Evolutionary conservation across 2,329 filamentous ascomycete genomes (phyloP), one percentile per base, ranked within the genome.

Genomic region (Pseudocercospora cruenta): DNA sequence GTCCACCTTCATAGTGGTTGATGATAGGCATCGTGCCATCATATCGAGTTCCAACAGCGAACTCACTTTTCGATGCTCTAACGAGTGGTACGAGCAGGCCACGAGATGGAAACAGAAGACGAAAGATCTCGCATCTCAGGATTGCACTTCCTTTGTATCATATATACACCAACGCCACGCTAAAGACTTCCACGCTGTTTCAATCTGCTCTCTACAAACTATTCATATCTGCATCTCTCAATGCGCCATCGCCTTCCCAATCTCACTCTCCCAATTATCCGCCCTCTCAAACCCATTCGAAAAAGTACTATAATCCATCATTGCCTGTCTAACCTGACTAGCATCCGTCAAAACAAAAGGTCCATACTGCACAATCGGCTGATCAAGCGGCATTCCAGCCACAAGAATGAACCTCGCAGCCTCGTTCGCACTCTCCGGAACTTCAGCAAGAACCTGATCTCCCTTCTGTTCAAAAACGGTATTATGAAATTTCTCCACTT

Each of bases 401-500:
- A 95, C 85, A 36, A 96, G 82, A 53, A 95, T 87, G 73, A 91
- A 84, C 60, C 87, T 81, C 1, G 85, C 83, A 22, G 77, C 81
- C 71, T 86, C 84, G 39, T 85, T 84, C 0, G 91, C 91, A 53
- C 83, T 83, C 2, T 89, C 90, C 45, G 85, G 86, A 12, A 95
- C 91, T 59, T 87, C 85, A 1, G 90, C 88, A 69, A 91, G 85
- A 8, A 98, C 85, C 28, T 87, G 85, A 73, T 97, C 92, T 54
- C 94, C 94, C 28, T 86, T 83, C 70, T 89, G 86, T 73, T 93
- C 90, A 75, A 98, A 97, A 5, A 97, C 92, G 24, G 95, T 91
- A 77, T 95, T 97, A 80, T 97, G 89, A 78, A 88, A 97, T 75
- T 91, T 86, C 63, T 84, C 83, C 14, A 94, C 86, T 55, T 74